Evolutionary conservation across 2,329 filamentous ascomycete genomes (phyloP), one percentile per base, ranked within the genome.

Genomic region (Ophiobolus disseminans): DNA sequence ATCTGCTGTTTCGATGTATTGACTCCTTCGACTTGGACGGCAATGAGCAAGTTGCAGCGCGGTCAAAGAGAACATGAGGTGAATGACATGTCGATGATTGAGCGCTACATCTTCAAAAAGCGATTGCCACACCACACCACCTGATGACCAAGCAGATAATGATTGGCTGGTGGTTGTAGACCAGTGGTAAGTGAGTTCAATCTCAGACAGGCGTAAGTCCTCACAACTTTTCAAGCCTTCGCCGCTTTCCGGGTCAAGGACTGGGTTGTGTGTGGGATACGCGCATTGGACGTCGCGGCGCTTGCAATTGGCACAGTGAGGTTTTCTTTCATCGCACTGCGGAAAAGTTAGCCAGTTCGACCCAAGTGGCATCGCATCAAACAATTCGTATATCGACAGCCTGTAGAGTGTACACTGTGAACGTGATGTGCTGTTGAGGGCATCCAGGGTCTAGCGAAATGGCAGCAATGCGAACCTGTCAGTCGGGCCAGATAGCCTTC

Each of bases 261-360:
- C 19, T 20, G 25, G 28, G 19, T 17, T 2, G 21, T 20, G 10
- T 39, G 36, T 14, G 39, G 44, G n/a, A 40, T 64, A 66, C 35
- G 62, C 55, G 44, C 65, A 69, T 7, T 44, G 35, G 8, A 65
- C 53, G 21, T 65, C 50, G 17, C 64, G 60, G 19, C 50, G 53
- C 21, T 45, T 49, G 30, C 66, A 69, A 30, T 65, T 66, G 1
- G 31, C 44, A 40, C 66, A 69, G 37, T 55, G 41, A 8, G 66
- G 66, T 21, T 58, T 66, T 13, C 37, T 40, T 40, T 68, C 66
- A n/a, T 69, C 66, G 42, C 64, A 69, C 66, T 69, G 21, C 16
- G 19, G 22, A 31, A 13, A 20, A 22, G 9, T 55, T 13, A 47
- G 45, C n/a, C n/a, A n/a, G n/a, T n/a, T n/a, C n/a, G n/a, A n/a